Conservation (phyloP, 2,329 filamentous ascomycete species). For the Claviceps lovelessii region DNA sequence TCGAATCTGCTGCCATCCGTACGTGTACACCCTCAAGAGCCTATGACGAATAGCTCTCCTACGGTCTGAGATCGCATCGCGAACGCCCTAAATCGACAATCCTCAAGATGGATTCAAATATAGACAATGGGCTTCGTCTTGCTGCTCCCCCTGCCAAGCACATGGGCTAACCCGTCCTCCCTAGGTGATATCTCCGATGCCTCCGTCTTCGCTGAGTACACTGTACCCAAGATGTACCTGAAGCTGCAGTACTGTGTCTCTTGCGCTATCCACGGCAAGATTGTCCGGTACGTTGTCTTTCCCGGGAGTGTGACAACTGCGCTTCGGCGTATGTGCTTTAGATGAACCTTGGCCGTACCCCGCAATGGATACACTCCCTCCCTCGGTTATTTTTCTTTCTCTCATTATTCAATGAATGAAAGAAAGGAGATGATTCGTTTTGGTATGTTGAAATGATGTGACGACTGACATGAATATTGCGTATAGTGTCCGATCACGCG, state of each 20-base stretch:
- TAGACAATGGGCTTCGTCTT: no score
- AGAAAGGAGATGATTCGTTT: not conserved
- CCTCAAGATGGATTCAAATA: no score
- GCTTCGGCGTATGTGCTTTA: conserved; percentile 34
- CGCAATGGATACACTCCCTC: conserved; percentile 18
- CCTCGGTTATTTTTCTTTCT: not conserved
- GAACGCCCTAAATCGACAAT: no score
- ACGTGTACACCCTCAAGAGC: conserved; percentile 32
- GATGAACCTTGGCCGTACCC: conserved; percentile 47
- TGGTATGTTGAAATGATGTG: conserved; percentile 15
- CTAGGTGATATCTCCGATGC: conserved; percentile 99
- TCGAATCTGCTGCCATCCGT: conserved; percentile 99
- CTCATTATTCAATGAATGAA: not conserved
- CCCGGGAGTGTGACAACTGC: conserved; percentile 45
- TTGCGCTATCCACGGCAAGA: conserved; percentile 99
- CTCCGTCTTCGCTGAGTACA: conserved; percentile 98
- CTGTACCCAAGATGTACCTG: conserved; percentile 99
- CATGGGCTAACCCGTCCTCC: conserved; percentile 2
- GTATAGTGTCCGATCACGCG: conserved; percentile 86
- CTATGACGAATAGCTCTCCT: not conserved
- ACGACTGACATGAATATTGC: conserved; percentile 7
- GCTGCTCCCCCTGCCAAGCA: not conserved
- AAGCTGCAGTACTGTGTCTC: conserved; percentile 99
- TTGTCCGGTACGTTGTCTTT: conserved; percentile 83
- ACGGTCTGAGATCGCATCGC: not conserved